Conservation (phyloP, 2,329 filamentous ascomycete genomes). For the Arthrobotrys megalospora region DNA sequence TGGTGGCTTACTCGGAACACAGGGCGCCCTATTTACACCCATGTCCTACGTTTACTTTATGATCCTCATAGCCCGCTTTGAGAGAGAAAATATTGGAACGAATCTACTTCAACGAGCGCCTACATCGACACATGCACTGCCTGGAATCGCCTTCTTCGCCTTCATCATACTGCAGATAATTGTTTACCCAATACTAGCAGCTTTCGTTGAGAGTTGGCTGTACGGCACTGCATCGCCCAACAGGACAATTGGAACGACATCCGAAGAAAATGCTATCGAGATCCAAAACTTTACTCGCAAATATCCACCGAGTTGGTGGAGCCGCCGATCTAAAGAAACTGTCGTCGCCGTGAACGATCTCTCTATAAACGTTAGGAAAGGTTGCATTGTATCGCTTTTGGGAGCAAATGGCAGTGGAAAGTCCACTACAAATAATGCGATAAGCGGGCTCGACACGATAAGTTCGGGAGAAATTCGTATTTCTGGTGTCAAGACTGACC, state of each 20-base stretch:
- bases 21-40: constrained; percentile 82
- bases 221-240: constrained; percentile 77
- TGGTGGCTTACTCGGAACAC: neutral
- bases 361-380: constrained; percentile 78
- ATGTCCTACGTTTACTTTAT: constrained; percentile 90
- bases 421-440: constrained; percentile 88
- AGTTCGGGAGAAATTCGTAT: constrained; percentile 80
- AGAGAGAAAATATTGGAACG: constrained; percentile 74
- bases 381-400: constrained; percentile 87
- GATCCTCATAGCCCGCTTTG: constrained; percentile 82
- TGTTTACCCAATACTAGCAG: constrained; percentile 81
- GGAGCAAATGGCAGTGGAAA: constrained; percentile 94
- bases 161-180: constrained; percentile 84
- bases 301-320: constrained; percentile 76
- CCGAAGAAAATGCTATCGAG: constrained; percentile 74
- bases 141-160: constrained; percentile 83
- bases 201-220: constrained; percentile 79
- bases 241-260: constrained; percentile 64
- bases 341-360: constrained; percentile 85
- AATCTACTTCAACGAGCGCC: constrained; percentile 77
- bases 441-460: constrained; percentile 84
- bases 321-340: constrained; percentile 70
- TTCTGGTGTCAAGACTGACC: constrained; percentile 64
- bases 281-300: constrained; percentile 83
- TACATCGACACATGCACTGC: constrained; percentile 76